Evolutionary conservation across 2,329 filamentous ascomycete genomes (phyloP), one percentile per base, ranked within the genome.

Genomic region (Thelonectria olida): DNA sequence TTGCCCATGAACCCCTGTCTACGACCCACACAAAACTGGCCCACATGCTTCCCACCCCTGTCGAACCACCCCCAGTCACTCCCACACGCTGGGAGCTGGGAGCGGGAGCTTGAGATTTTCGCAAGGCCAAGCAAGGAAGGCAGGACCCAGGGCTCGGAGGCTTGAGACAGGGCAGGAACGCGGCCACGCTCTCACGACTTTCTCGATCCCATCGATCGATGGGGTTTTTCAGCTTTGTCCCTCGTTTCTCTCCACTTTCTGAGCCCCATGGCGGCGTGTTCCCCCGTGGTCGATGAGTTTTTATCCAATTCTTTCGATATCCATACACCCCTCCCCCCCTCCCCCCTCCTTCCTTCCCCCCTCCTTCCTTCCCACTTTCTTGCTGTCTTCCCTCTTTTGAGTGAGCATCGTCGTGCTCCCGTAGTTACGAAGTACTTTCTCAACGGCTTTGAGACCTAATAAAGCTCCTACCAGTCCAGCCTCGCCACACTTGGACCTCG

Each of bases 181-280:
- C 58, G 54, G 44, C 19, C 34, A n/a, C 19, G 17, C 47, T 59
- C 47, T 58, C 28, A 53, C 63, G 54, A 61, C 63, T 69, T 67
- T 71, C 65, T 75, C 74, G 74, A 76, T 76, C 69, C 57, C 67
- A 71, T 75, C 74, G 74, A 76, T 76, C 74, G 69, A 74, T 73
- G 72, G 73, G 67, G 72, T 74, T 72, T 72, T 68, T 64, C 66
- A 63, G 66, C 66, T 51, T 36, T 62, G 60, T 61, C 55, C 61
- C 61, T 67, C 57, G 7, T 38, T 20, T 13, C 23, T 23, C 45
- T 20, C 52, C 47, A 51, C 52, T 52, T 9, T 41, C 23, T 25
- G 38, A 50, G 38, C 44, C 49, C 42, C 44, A 27, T 58, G 48
- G 50, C 52, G 28, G 4, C 23, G 9, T 12, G 20, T 27, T 17